These are phyloP conservation scores for Podaxis sp. DNA, from an alignment of 768 basidiomycete genomes.

Conservation along the genomic window DNA sequence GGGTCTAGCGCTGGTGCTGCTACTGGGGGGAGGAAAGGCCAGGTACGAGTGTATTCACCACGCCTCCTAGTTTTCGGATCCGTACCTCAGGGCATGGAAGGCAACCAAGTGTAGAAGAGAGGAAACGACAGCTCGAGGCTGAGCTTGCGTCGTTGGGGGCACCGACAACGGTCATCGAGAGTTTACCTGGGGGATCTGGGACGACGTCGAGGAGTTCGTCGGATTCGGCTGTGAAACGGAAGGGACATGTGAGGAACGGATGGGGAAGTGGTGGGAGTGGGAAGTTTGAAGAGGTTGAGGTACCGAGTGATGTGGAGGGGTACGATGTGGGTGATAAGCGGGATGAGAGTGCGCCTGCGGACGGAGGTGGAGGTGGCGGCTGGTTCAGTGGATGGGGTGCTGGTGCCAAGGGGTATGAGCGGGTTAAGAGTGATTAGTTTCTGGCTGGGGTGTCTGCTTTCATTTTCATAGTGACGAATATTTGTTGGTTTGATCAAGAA, in stretches of 20 bases:
- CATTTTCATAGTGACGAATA: too few relatives aligned
- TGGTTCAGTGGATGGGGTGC: slow-evolving; percentile 55
- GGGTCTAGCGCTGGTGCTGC: slow-evolving; percentile 10
- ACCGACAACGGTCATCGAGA: neutral
- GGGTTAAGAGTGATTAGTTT: slow-evolving; percentile 46
- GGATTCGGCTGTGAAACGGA: slow-evolving; percentile 31
- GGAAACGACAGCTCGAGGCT: slow-evolving; percentile 24
- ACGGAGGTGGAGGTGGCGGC: slow-evolving; percentile 30
- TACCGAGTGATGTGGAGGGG: slow-evolving; percentile 67
- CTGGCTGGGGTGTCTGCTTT: neutral
- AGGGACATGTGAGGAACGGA: slow-evolving; percentile 15
- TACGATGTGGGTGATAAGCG: slow-evolving; percentile 34
- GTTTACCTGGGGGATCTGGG: neutral
- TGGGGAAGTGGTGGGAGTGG: slow-evolving; percentile 47
- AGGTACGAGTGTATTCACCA: slow-evolving; percentile 21
- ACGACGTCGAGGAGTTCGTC: slow-evolving; percentile 37
- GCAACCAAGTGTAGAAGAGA: slow-evolving; percentile 38
- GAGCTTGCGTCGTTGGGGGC: neutral
- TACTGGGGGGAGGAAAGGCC: slow-evolving; percentile 12
- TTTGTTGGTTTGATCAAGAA: too few relatives aligned
- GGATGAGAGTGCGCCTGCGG: slow-evolving; percentile 39
- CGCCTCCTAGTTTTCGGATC: slow-evolving; percentile 26
- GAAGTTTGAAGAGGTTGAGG: slow-evolving; percentile 67
- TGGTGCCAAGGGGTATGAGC: slow-evolving; percentile 41
- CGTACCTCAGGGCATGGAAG: slow-evolving; percentile 15